phyloP scores from a whole-genome alignment of 768 basidiomycete species.

The Naganishia vishniacii region DNA sequence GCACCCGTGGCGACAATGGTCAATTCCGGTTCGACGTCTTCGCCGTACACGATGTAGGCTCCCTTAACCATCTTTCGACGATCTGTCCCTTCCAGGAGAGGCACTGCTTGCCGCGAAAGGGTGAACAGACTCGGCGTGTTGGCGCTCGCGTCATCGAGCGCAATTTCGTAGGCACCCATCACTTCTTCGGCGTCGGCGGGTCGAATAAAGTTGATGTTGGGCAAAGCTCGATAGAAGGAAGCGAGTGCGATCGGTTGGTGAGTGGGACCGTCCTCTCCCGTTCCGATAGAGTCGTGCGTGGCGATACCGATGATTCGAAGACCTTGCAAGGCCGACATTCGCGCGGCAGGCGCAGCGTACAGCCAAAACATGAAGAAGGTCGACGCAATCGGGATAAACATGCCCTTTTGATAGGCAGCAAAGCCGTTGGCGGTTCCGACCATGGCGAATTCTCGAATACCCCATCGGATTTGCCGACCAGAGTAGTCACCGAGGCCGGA shows the following conservation, averaged over 20 bases:
- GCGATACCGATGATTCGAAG: conserved; percentile 47
- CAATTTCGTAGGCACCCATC: conserved; percentile 39
- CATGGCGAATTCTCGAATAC: conserved; percentile 47
- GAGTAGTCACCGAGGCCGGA: conserved; percentile 43
- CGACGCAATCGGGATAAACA: conserved; percentile 45
- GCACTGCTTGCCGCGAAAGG: conserved; percentile 42
- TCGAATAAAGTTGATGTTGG: conserved; percentile 43
- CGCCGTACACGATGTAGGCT: conserved; percentile 38
- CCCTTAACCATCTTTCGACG: conserved; percentile 36
- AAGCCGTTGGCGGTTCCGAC: conserved; percentile 43
- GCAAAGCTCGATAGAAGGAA: conserved; percentile 41
- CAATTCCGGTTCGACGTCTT: conserved; percentile 33
- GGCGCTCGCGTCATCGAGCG: conserved; percentile 27
- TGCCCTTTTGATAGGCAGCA: conserved; percentile 46
- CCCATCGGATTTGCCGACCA: conserved; percentile 45
- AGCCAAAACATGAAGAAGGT: conserved; percentile 49
- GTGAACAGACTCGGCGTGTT: conserved; percentile 37
- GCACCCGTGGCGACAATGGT: conserved; percentile 44
- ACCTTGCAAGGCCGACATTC: conserved; percentile 43
- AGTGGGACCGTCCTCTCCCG: conserved; percentile 47
- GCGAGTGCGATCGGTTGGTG: conserved; percentile 45
- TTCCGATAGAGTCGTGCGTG: conserved; percentile 46
- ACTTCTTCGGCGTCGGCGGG: conserved; percentile 47
- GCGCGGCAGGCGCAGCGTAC: conserved; percentile 46
- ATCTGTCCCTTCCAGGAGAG: conserved; percentile 38